These are phyloP conservation scores for Houttuynia cordata DNA, from an alignment of 164 flowering plant species.

Conservation along the genomic window DNA sequence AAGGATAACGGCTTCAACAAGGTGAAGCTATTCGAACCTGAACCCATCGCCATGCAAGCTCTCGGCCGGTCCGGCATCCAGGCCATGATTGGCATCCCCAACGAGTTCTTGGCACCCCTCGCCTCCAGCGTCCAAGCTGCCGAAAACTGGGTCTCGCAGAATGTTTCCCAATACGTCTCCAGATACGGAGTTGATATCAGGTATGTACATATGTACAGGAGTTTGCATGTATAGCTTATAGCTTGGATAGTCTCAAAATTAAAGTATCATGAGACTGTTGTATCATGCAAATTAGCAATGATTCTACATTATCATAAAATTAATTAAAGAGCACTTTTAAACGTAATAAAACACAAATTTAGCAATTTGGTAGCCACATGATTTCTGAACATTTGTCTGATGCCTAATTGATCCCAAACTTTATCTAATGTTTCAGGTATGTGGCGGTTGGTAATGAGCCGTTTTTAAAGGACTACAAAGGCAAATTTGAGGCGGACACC, in stretches of 20 bases:
- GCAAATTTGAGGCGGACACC: slow-evolving; percentile 33
- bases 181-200: slow-evolving; percentile 61
- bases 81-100: slow-evolving; percentile 91
- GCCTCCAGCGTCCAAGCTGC: slow-evolving; percentile 53
- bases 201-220: slow-evolving; percentile 17
- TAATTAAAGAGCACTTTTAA: too few relatives aligned
- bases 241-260: too few relatives aligned
- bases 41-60: slow-evolving; percentile 50
- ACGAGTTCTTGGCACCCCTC: slow-evolving; percentile 52
- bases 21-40: slow-evolving; percentile 93
- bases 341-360: too few relatives aligned
- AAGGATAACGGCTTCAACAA: slow-evolving; percentile 79
- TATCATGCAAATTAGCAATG: too few relatives aligned
- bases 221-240: too few relatives aligned
- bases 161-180: slow-evolving; percentile 66
- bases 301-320: too few relatives aligned
- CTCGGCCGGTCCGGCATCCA: slow-evolving; percentile 69
- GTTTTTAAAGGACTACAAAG: slow-evolving; percentile 61
- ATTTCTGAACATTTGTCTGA: too few relatives aligned
- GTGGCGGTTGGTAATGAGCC: slow-evolving; percentile 96
- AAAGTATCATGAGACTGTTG: too few relatives aligned
- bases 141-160: slow-evolving; percentile 56
- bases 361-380: not conserved
- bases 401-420: too few relatives aligned
- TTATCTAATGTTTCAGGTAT: slow-evolving; percentile 33